Evolutionary conservation across 1,284 basidiomycete species (phyloP), one percentile per base, ranked within the genome.

Genomic region (Chalciporus piperatoides): DNA sequence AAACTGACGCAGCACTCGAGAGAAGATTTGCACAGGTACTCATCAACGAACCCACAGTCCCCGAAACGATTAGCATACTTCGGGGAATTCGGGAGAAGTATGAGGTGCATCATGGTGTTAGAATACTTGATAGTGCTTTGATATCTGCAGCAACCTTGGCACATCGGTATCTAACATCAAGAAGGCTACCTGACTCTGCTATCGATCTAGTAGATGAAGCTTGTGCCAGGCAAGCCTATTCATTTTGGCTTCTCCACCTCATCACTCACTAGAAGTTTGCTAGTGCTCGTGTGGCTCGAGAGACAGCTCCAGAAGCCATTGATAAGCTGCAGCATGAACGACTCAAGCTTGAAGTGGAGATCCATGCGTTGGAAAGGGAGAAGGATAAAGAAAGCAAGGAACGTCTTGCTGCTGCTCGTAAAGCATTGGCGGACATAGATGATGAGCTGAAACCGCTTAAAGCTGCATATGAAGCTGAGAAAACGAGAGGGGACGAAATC

Each of bases 141-240:
- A 95, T 98, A 56, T 77, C 87, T 21, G 95, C 96, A 4, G 94
- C 95, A 0, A 90, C 88, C 25, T 80, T 99, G 48, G 95, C 97
- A 8, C 91, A 94, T 69, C 92, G 97, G 41, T 99, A 99, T 64
- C 77, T 99, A 47, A 93, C 92, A 3, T 85, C 85, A 9, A 77
- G 91, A 59, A 78, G 91, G 55, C 72, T 96, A 28, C 93, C 94
- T 6, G 92, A 96, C 68, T 82, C 92, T 27, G 93, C 93, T 19
- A 97, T 97, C 60, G 92, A 97, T 67, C 74, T 96, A 42, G 83
- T 97, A 17, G 93, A 98, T 57, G 95, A 98, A 68, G 93, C 95
- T 30, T 90, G 90, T 64, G 91, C 92, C 25, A 87, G 83, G 84
- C 83, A 63, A 60, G 79, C 64, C 32, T 19, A 7, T 41, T 28